Percentiles rank a stretch among this genome's conserved stretches.
phyloP scores from a whole-genome alignment of 257 asterid genomes.

The Solanum peruvianum region DNA sequence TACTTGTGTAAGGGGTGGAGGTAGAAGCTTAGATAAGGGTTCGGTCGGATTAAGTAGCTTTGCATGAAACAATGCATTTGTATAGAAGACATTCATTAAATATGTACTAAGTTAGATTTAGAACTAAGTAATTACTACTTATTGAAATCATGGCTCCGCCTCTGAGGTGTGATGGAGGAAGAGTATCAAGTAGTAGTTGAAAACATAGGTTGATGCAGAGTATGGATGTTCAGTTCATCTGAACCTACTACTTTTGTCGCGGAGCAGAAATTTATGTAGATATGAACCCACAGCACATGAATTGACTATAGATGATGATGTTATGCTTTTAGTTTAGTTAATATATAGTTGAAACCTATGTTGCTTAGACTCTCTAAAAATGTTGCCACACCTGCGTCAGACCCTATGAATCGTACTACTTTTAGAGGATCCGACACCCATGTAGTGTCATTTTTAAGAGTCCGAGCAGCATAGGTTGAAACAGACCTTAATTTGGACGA shows the following conservation, averaged over 20 bases:
- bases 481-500: neutral
- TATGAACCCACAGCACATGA: neutral
- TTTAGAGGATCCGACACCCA: neutral
- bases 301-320: neutral
- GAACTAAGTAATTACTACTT: neutral
- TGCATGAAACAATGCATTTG: neutral
- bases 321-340: neutral
- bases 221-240: neutral
- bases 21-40: neutral
- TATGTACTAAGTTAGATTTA: neutral
- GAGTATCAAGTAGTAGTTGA: neutral
- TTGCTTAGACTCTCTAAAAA: neutral
- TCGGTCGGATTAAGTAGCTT: neutral
- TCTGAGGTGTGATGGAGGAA: neutral
- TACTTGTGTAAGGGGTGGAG: neutral
- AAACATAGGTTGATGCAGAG: neutral
- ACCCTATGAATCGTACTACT: fast-evolving
- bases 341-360: neutral
- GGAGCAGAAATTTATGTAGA: neutral
- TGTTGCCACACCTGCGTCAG: fast-evolving
- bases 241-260: neutral
- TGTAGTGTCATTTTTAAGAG: neutral
- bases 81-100: neutral
- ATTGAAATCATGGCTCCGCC: neutral
- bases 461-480: neutral